Base-by-base conservation (phyloP, 495 filamentous ascomycete species). In the Penicillium pulvis region DNA sequence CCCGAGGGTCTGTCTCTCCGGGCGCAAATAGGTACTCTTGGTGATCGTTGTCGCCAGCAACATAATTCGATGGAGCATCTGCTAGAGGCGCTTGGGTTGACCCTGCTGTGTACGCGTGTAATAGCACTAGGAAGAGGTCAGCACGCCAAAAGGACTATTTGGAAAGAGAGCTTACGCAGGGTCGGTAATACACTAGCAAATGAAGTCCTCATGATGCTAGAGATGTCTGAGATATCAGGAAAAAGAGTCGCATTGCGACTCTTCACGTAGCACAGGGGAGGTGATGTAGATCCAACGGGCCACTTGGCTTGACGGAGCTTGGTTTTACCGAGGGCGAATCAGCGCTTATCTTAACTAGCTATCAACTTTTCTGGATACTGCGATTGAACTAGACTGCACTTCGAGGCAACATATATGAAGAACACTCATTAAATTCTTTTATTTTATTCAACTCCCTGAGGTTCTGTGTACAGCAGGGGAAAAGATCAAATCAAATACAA, bases 231-330 rank as follows among this genome's bases (percentile, higher is more conserved):
- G 33, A 42, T 54, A 47, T 59, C 9, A 51, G 50, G 36, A 65
- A 51, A 66, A 56, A 71, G 69, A 71, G 61, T 71, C 69, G 67
- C 77, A 79, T 79, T 66, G 71, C 75, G 76, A 74, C 70, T 51
- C 59, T 43, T 50, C 43, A 5, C 35, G 30, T 41, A 41, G 30
- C 53, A 33, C 24, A 19, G 53, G 51, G 43, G 43, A 43, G 55
- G 57, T 69, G 61, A 69, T 63, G 60, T 64, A 57, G 59, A 65
- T 57, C 54, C 55, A 66, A 71, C 66, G 64, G 73, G 75, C 73
- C 75, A 78, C 75, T 72, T 78, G 75, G 70, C 74, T 67, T 64
- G 63, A 72, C 75, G 72, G 73, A 73, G 71, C 59, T 74, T 75
- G 66, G 70, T 78, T 78, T 69, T 65, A 59, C 73, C 73, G 71